Percentiles rank a stretch among this genome's conserved stretches.
phyloP scores from a whole-genome alignment of 2,329 filamentous ascomycete species.

The Diaporthe destruens region DNA sequence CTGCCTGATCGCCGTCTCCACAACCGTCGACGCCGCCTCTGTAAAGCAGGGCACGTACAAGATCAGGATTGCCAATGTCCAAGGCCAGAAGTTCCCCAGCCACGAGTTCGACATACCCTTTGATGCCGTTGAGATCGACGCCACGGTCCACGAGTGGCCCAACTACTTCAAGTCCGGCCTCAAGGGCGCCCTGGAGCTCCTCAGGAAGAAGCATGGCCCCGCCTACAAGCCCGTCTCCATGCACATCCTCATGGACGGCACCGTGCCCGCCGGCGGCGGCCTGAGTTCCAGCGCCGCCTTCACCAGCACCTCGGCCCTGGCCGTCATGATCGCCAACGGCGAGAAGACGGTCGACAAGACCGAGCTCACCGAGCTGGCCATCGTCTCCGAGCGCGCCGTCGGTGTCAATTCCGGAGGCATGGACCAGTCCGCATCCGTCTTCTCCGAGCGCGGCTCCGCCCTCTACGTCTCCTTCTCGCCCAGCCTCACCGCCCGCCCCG shows the following conservation, averaged over 20 bases:
- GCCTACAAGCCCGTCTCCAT: constrained; percentile 80
- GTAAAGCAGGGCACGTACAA: constrained; percentile 67
- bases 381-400: constrained; percentile 93
- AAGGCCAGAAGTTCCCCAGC: constrained; percentile 79
- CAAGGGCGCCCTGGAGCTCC: constrained; percentile 81
- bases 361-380: constrained; percentile 90
- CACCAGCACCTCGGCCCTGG: constrained; percentile 88
- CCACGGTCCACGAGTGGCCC: constrained; percentile 90
- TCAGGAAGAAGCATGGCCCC: constrained; percentile 74
- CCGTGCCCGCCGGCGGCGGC: constrained; percentile 90
- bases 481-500: constrained; percentile 78
- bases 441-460: constrained; percentile 86
- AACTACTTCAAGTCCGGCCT: constrained; percentile 99
- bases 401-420: constrained; percentile 98
- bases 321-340: constrained; percentile 88
- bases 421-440: constrained; percentile 97
- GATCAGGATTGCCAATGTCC: constrained; percentile 85
- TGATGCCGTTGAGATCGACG: constrained; percentile 82
- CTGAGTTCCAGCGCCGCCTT: constrained; percentile 95
- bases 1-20: constrained; percentile 84
- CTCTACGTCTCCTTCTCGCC: constrained; percentile 93
- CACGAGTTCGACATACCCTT: constrained; percentile 79
- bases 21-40: constrained; percentile 57
- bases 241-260: constrained; percentile 91
- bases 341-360: constrained; percentile 86